Base-by-base conservation (phyloP, 2,329 filamentous ascomycete species). In the Nakataea oryzae region DNA sequence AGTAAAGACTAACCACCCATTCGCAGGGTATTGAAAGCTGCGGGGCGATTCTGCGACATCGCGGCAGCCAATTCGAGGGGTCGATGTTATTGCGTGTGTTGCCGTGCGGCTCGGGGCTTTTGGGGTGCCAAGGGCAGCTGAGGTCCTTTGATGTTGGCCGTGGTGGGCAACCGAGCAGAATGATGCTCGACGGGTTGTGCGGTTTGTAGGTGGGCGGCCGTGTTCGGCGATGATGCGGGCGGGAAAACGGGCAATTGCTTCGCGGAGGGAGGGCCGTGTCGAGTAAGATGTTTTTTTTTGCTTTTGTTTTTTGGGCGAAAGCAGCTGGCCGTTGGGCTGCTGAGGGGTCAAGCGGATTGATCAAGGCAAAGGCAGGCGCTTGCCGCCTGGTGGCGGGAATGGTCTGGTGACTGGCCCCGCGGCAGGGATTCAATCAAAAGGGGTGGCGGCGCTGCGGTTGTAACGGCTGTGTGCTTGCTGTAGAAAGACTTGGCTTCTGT, bases 41-140 rank as follows among this genome's bases (percentile, higher is more conserved):
- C 89, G 76, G 93, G 90, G 82, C 93, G 86, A 81, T 88, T 95
- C 79, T 92, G 88, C 82, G 91, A 92, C 92, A 96, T 96, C 54
- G 69, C 32, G 60, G 54, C 60, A 27, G 60, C 54, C 60, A 29
- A 29, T 50, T 60, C 24, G 14, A 32, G 28, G n/a, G 29, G 17
- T 54, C 58, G 47, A 41, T 60, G 41, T 17, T 27, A 60, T 54
- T 60, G 26, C 26, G 32, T 27, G 34, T 41, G 17, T 24, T 30
- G 58, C 54, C 41, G 26, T 24, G 41, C 41, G 41, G 41, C 41
- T 50, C 41, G 41, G 41, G 21, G 21, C 41, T 17, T 17, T 24
- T n/a, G 41, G 41, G 41, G 21, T 50, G 41, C 41, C 41, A 50
- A 50, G 41, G 41, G 41, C 41, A 9, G 8, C 41, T 60, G 41